Evolutionary conservation across 1,139 yeast genomes (phyloP).

Genomic region (Meyerozyma guilliermondii): DNA sequence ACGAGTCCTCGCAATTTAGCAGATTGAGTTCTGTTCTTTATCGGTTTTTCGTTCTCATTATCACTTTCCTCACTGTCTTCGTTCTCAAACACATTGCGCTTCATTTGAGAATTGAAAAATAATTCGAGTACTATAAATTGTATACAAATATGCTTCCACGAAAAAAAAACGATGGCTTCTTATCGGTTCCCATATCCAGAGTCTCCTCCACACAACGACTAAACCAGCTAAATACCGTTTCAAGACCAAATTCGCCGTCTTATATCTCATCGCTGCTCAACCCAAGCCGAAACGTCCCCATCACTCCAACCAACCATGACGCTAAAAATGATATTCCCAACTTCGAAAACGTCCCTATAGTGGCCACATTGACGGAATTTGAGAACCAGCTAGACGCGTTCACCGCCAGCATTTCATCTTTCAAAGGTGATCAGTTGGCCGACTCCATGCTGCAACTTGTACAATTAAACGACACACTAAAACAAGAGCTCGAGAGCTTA

Average conservation of each 20-base stretch:
- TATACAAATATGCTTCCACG: slow-evolving; percentile 9
- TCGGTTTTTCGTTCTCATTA: slow-evolving; percentile 5
- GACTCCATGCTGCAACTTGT: slow-evolving; percentile 24
- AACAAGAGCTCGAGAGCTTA: slow-evolving; percentile 21
- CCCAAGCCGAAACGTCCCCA: slow-evolving; percentile 28
- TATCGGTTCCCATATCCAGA: slow-evolving; percentile 31
- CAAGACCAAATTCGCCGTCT: slow-evolving; percentile 13
- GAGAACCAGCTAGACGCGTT: slow-evolving; percentile 22
- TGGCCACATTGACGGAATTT: slow-evolving; percentile 20
- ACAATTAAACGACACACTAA: slow-evolving; percentile 22
- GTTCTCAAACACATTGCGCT: slow-evolving; percentile 10
- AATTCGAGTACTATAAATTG: slow-evolving; percentile 9
- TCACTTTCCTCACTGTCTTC: slow-evolving; percentile 5
- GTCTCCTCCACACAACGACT: slow-evolving; percentile 30
- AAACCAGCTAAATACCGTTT: slow-evolving; percentile 16
- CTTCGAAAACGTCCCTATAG: slow-evolving; percentile 28
- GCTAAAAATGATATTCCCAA: neutral
- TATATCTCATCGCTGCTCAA: slow-evolving; percentile 36
- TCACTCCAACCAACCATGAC: slow-evolving; percentile 14
- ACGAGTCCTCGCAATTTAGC: slow-evolving; percentile 6
- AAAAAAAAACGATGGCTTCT: slow-evolving; percentile 11
- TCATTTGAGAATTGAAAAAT: slow-evolving; percentile 12
- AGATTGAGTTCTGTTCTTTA: neutral
- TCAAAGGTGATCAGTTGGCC: slow-evolving; percentile 27
- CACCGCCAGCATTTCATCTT: slow-evolving; percentile 29